Evolutionary conservation across 2,329 filamentous ascomycete species (phyloP), one percentile per base, ranked within the genome.

Genomic region (Microdochium nivale): DNA sequence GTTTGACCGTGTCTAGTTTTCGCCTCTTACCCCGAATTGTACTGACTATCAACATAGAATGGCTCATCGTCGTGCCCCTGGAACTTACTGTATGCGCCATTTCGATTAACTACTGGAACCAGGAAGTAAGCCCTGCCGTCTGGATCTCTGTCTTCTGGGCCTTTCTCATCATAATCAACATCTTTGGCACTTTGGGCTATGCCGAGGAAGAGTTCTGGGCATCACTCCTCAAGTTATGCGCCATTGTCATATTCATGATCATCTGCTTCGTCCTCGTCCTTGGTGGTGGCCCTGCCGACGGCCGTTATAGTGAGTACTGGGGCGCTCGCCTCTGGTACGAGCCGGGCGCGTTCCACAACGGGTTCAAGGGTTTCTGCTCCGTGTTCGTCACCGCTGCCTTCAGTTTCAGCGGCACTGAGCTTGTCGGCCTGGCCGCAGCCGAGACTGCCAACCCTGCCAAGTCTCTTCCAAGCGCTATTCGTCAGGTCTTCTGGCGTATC

Each of bases 401-500:
- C 60, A 73, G 86, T 23, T 90, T 88, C 62, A 80, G 81, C 16
- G 86, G 86, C 14, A 88, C 86, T 0, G 86, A 89, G 62, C 72
- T 88, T 2, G 85, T 89, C n/a, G 86, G 86, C 58, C 75, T 90
- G 2, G 84, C 86, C 2, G 86, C 86, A 1, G 86, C 85, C 7
- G 87, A 90, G 66, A 81, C 86, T 0, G 68, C 71, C 10, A 88
- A 88, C 61, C 87, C 87, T 0, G 77, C 81, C 52, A 84, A 87
- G 62, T 80, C 85, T 0, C 77, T 96, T 1, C 90, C 90, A 0
- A 84, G 82, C 1, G 90, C 90, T 4, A 84, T 92, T 60, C 95
- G 94, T 71, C 90, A 95, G 64, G 88, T 80, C 30, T 80, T 80
- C 53, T 80, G 77, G 76, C 75, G 77, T 57, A 79, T 80, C 54